Conservation (phyloP, 495 filamentous ascomycete species). For the Choiromyces venosus region DNA sequence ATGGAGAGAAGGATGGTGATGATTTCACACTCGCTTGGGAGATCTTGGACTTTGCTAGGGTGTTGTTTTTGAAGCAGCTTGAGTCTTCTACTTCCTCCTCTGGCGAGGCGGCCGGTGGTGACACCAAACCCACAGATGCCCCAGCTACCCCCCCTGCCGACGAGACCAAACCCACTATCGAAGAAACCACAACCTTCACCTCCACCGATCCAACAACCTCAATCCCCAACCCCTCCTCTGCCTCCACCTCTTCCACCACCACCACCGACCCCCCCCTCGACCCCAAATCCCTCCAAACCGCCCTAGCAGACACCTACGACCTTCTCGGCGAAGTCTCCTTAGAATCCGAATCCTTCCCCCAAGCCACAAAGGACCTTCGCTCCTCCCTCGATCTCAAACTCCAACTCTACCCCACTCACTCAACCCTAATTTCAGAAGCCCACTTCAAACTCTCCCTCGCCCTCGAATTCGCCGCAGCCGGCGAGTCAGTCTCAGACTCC, state of each 20-base stretch:
- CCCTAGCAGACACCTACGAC: conserved; percentile 74
- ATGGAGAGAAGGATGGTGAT: conserved; percentile 69
- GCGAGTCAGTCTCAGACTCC: conserved; percentile 45
- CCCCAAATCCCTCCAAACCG: conserved; percentile 18
- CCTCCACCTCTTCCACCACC: not conserved
- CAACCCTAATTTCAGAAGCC: conserved; percentile 79
- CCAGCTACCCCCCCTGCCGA: conserved; percentile 46
- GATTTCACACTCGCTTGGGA: conserved; percentile 88
- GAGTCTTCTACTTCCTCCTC: conserved; percentile 32
- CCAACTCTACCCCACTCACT: conserved; percentile 68
- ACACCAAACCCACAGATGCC: conserved; percentile 3
- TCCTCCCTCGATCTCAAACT: conserved; percentile 70
- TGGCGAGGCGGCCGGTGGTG: not conserved
- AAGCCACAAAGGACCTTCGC: conserved; percentile 73
- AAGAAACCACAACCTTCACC: conserved; percentile 42
- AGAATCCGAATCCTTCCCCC: conserved; percentile 77
- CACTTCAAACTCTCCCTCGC: conserved; percentile 95
- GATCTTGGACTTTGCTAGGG: conserved; percentile 80
- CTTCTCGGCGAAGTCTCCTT: conserved; percentile 72
- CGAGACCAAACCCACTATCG: conserved; percentile 44
- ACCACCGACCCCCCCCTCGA: conserved; percentile 14
- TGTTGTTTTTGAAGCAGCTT: conserved; percentile 63
- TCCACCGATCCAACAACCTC: conserved; percentile 48
- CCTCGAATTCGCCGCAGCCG: conserved; percentile 67
- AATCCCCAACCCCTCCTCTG: conserved; percentile 8